Base-by-base conservation (phyloP, 2,329 filamentous ascomycete species). In the Pleurostoma richardsiae region DNA sequence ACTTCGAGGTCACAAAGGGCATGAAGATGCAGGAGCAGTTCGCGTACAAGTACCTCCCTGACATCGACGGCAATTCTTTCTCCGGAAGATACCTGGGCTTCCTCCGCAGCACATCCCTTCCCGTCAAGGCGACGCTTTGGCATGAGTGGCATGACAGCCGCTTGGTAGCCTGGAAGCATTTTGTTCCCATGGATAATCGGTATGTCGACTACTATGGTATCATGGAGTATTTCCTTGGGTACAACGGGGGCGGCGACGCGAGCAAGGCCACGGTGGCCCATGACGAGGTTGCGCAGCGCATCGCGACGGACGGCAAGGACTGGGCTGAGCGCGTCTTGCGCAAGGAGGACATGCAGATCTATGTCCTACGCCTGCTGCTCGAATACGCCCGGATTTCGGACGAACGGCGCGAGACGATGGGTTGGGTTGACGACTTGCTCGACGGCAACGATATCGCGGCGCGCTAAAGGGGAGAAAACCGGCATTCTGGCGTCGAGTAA, bases 131-230 rank as follows among this genome's bases (percentile, higher is more conserved):
- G 5, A 90, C 88, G 0, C 70, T 92, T 27, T 94, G 84, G 67
- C 76, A 79, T 26, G 88, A 94, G 62, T 94, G 88, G 88, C 88
- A 91, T 58, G 87, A 91, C 60, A 78, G 76, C 40, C 75, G 88
- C 3, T 71, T 92, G 2, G 71, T 89, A 3, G 76, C 86, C 1
- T 94, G 88, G 88, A 81, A 82, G 57, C 88, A 94, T 64, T 92
- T 88, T 56, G 83, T 90, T 2, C 88, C 88, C 11, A 83, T 92
- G 77, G 85, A 90, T 59, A 86, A 80, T 57, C 78, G 82, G 2
- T 90, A 84, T 56, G 69, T 78, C 33, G 88, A 91, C 54, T 76
- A 86, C 56, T 90, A 83, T 51, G 82, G 79, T 40, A 82, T 89
- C 46, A 74, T 90, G 73, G 80, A 86, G 48, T 91, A 88, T 58